phyloP scores from a whole-genome alignment of 805 yeast genomes.

The Saccharomycopsis vini region DNA sequence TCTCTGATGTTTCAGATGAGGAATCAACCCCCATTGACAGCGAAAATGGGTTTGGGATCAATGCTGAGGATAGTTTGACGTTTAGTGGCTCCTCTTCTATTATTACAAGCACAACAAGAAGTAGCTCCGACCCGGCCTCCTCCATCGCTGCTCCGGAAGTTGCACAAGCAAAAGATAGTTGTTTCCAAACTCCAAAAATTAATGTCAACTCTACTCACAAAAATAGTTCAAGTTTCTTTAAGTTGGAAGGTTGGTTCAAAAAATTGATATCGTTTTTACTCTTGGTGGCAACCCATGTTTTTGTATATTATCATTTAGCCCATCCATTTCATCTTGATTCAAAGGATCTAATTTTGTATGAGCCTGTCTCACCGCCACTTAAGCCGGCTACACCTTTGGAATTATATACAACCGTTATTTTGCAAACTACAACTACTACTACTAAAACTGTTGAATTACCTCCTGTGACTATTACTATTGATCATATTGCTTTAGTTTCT shows the following conservation, averaged over 20 bases:
- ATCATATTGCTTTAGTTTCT: not conserved
- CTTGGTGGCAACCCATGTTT: not conserved
- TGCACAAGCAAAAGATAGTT: too few relatives aligned
- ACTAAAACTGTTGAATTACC: conserved; percentile 1
- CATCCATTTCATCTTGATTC: too few relatives aligned
- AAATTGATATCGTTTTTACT: not conserved
- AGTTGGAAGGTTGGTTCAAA: not conserved
- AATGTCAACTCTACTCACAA: not conserved
- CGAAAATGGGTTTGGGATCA: not conserved
- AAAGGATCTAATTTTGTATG: too few relatives aligned
- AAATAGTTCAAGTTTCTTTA: not conserved
- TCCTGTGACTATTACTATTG: not conserved
- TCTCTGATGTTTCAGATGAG: conserved; percentile 4
- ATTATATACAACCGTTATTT: not conserved
- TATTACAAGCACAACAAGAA: not conserved
- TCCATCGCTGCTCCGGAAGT: too few relatives aligned
- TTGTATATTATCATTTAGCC: not conserved
- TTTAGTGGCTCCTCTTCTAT: not conserved
- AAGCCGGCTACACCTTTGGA: not conserved
- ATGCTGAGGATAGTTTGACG: not conserved
- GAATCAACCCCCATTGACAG: not conserved
- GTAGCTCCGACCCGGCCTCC: too few relatives aligned
- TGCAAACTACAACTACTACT: conserved; percentile 2
- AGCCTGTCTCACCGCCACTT: too few relatives aligned
- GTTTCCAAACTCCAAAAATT: not conserved